Evolutionary conservation across 2,329 filamentous ascomycete species (phyloP), one percentile per base, ranked within the genome.

Genomic region (Alternaria gansuensis): DNA sequence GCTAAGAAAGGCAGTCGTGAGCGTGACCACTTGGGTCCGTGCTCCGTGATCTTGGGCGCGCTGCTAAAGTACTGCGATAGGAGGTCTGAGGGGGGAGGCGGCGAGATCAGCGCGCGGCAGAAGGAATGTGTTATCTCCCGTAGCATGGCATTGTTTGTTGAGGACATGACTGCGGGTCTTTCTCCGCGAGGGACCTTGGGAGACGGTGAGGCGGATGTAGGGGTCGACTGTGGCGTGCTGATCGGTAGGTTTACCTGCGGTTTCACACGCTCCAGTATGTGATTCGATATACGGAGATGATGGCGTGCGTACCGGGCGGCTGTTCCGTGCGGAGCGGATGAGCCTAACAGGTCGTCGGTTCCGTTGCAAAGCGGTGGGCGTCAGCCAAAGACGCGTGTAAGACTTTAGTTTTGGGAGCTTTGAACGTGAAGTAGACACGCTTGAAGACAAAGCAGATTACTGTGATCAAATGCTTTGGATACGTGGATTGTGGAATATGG

Each of bases 1-100:
- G 71, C 75, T 1, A 81, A 67, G 61, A 80, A 81, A 2, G 77
- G 78, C 0, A 81, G 71, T 4, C 72, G 72, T 3, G 69, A 53
- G 28, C 49, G 68, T 11, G 77, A 69, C 77, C 75, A 80, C 37
- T 60, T 40, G 4, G 79, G 79, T 1, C 79, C 79, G 60, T 81
- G 78, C 67, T 81, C 79, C 3, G 75, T 76, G 57, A 81, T 81
- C 17, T 64, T 72, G 10, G 76, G 76, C 13, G 39, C 29, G 13
- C 40, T 44, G 49, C 60, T 57, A 57, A 78, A 77, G 66, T 69
- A 71, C 23, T 59, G 57, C 36, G 62, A 48, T 3, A 77, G 66
- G 3, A 77, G 68, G 28, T 66, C 56, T 8, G 63, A 39, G 5
- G 72, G 72, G 4, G 68, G 29, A 11, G 70, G 69, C 7, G 67